Evolutionary conservation across 2,329 filamentous ascomycete genomes (phyloP), one percentile per base, ranked within the genome.

Genomic region (Microascus cirrosus): DNA sequence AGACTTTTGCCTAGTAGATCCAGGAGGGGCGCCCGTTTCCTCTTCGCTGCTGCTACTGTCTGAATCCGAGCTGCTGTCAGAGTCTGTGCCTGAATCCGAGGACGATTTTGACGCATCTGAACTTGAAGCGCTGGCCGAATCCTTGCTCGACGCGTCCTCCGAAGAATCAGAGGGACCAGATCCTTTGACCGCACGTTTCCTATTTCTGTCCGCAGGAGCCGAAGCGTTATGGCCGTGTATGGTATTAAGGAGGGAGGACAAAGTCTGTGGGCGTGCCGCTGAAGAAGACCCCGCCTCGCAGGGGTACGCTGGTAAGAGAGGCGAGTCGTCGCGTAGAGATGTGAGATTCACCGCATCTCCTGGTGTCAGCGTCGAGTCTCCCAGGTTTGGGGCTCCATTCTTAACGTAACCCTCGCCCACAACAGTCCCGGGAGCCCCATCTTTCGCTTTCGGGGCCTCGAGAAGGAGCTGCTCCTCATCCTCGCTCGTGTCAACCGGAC

Each of bases 1-100:
- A 8, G 28, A 8, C 8, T 32, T 32, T 32, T 32, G 4, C 28
- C 8, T 32, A 4, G 28, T 32, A 32, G 28, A 32, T 4, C 28
- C 28, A 32, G 8, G 28, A 8, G 4, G 28, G 28, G 28, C 8
- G 4, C 28, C 57, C 1, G 39, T 28, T 57, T 58, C 52, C 13
- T 51, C 36, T 13, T n/a, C 18, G 20, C 24, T 20, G 45, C 45
- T 20, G 20, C 45, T 24, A 50, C 20, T 24, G 6, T 32, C 70
- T 15, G 68, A 71, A 25, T 65, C 66, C 55, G 66, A 67, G 11
- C 68, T 66, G 2, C 71, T 67, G 3, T 68, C 66, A 3, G 65
- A 70, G 36, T 69, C 68, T 11, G 69, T 68, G 5, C 66, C 63
- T 1, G 68, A 66, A 13, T 63, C 65, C 34, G 55, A 61, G 18